A percentile compares a stretch with the other conserved stretches of the same genome.
Conservation (phyloP, 176 grass and related monocot genomes). For the Eleusine indica region DNA sequence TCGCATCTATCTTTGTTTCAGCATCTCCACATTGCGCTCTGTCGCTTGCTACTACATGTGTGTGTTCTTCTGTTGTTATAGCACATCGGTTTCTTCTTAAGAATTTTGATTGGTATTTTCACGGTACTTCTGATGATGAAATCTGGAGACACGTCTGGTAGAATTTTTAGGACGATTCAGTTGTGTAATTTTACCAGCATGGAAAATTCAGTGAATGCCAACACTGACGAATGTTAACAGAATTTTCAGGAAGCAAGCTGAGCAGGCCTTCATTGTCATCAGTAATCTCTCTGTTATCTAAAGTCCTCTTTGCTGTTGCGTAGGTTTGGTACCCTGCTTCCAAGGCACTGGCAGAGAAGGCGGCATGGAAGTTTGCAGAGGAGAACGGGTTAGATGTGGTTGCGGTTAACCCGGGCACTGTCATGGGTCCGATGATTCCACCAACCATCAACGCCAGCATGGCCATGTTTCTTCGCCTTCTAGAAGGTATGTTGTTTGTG, state of each 20-base stretch:
- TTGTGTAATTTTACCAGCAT: neutral
- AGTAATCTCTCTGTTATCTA: neutral
- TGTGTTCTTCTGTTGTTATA: too few relatives aligned
- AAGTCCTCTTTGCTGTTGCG: neutral
- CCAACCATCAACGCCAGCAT: constrained; percentile 79
- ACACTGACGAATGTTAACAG: neutral
- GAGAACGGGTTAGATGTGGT: constrained; percentile 80
- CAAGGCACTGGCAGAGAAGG: constrained; percentile 88
- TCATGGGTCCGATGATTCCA: constrained; percentile 73
- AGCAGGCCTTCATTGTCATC: neutral
- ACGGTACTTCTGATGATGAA: too few relatives aligned
- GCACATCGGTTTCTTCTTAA: too few relatives aligned
- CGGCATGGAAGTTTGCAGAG: constrained; percentile 86
- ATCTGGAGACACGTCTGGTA: neutral
- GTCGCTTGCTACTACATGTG: neutral
- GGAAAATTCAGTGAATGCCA: neutral
- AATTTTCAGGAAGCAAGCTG: neutral
- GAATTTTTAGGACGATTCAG: neutral
- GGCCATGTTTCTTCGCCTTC: constrained; percentile 62
- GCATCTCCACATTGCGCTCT: neutral
- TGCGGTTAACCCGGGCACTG: constrained; percentile 77
- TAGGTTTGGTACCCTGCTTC: constrained; percentile 94
- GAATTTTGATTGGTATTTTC: too few relatives aligned
- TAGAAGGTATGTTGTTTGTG: constrained; percentile 42
- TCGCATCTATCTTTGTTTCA: neutral